Base-by-base conservation (phyloP, 768 basidiomycete species). In the Cytidiella melzeri region DNA sequence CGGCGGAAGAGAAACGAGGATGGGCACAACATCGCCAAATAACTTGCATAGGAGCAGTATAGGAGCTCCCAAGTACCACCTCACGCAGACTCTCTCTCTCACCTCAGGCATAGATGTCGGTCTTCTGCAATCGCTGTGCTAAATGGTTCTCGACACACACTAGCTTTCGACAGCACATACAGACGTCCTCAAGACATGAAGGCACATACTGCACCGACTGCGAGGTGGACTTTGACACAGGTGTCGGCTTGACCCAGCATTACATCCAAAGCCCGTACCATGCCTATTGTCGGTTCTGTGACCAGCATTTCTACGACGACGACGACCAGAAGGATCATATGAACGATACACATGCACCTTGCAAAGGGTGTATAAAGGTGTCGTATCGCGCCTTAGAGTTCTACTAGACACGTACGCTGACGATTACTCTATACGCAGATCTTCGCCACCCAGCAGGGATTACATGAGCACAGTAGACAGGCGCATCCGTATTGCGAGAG, bases 241-340 rank as follows among this genome's bases (percentile, higher is more conserved):
- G 24, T 23, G 5, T 23, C 5, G 51, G 38, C 2, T 50, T 58
- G 25, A 43, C n/a, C n/a, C 34, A 55, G 38, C 59, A 61, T 40
- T 61, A 46, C 30, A 44, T 59, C 28, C 49, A 61, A 39, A 60
- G 58, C 48, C 51, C 51, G 5, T 6, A 34, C n/a, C 59, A 58
- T 28, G 12, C 28, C 41, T 61, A 62, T 36, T 53, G 50, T 43
- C 41, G 41, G 36, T 39, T 43, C 36, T 49, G 52, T 48, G 28
- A 50, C 40, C 28, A 45, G 39, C 30, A 55, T 19, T 53, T 45
- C 18, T 43, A 57, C 43, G 30, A 40, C 23, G 12, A 21, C 1
- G 44, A 56, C 11, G 49, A 51, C 4, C 28, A 55, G 10, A 20
- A 47, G 24, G 51, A 52, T 6, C 58, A 59, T 42, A 41, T 48